A percentile compares a stretch with the other conserved stretches of the same genome.
phyloP scores from a whole-genome alignment of 2,329 filamentous ascomycete species.

The Claviceps sp. region DNA sequence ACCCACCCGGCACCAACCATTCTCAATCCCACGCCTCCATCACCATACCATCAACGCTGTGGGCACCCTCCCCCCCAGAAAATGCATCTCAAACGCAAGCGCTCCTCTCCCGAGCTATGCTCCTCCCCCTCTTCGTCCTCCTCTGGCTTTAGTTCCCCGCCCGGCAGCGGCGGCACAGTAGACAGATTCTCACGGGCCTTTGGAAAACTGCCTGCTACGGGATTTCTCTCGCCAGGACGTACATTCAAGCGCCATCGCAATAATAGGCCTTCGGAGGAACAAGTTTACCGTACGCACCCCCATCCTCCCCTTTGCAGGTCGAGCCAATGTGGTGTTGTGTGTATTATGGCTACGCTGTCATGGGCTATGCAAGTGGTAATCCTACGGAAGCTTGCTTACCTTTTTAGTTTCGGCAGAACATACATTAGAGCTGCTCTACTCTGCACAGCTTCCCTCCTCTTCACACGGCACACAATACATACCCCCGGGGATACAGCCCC shows the following conservation, averaged over 20 bases:
- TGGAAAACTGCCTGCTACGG: conserved; percentile 19
- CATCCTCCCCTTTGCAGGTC: neutral
- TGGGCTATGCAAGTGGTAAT: too few relatives aligned
- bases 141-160: conserved; percentile 19
- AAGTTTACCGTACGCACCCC: conserved; percentile 37
- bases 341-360: too few relatives aligned
- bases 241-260: conserved; percentile 50
- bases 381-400: neutral
- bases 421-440: conserved; percentile 44
- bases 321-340: too few relatives aligned
- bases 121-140: conserved; percentile 30
- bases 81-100: conserved; percentile 51
- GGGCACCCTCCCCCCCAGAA: neutral
- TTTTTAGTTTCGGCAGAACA: conserved; percentile 28
- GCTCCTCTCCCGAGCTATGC: conserved; percentile 44
- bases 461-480: conserved; percentile 11
- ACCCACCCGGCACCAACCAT: neutral
- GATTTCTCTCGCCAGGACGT: conserved; percentile 33
- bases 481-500: neutral
- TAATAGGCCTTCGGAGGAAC: conserved; percentile 40
- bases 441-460: conserved; percentile 30
- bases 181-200: conserved; percentile 17
- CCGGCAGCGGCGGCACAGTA: conserved; percentile 14
- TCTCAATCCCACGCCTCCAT: neutral
- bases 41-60: too few relatives aligned